Percentiles rank a stretch among this genome's conserved stretches.
These are phyloP conservation scores for Cenchrus americanus DNA, from an alignment of 176 grass and related monocot genomes.

Conservation along the genomic window DNA sequence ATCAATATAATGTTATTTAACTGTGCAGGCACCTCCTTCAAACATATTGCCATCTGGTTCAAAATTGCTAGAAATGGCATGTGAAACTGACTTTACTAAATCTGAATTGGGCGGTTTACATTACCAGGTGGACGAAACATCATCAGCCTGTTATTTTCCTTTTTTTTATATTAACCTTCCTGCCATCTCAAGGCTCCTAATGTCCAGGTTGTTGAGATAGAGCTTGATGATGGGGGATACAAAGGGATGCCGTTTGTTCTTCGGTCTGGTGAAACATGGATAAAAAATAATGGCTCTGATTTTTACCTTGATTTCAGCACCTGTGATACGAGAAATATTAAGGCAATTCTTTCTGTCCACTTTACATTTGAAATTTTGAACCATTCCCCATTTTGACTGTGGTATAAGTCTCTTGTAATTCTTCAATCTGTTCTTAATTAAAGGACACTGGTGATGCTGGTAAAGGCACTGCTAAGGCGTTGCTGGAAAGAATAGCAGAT, in stretches of 20 bases:
- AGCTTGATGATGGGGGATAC: slow-evolving; percentile 70
- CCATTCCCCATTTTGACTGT: slow-evolving; percentile 13
- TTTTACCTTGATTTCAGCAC: slow-evolving; percentile 75
- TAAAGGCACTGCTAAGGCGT: slow-evolving; percentile 76
- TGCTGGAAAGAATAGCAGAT: slow-evolving; percentile 86
- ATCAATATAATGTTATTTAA: slow-evolving; percentile 34
- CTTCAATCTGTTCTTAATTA: slow-evolving; percentile 46
- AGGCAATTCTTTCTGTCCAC: slow-evolving; percentile 46
- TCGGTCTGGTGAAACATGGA: slow-evolving; percentile 75
- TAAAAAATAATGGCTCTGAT: slow-evolving; percentile 88
- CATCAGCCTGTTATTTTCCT: slow-evolving; percentile 19
- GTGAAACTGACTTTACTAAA: slow-evolving; percentile 74
- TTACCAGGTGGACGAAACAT: slow-evolving; percentile 68
- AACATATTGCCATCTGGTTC: slow-evolving; percentile 70
- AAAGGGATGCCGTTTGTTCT: slow-evolving; percentile 90
- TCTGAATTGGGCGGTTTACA: slow-evolving; percentile 54
- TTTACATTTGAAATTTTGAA: slow-evolving; percentile 4
- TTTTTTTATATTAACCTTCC: slow-evolving; percentile 19
- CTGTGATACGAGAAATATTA: slow-evolving; percentile 54
- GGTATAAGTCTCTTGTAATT: slow-evolving; percentile 28
- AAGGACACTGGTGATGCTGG: slow-evolving; percentile 77
- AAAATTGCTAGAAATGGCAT: slow-evolving; percentile 67
- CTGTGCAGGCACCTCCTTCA: slow-evolving; percentile 71
- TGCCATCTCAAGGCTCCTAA: slow-evolving; percentile 34
- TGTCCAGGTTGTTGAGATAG: slow-evolving; percentile 78